Conservation (phyloP, 495 filamentous ascomycete genomes). For the Penicillium taxi region DNA sequence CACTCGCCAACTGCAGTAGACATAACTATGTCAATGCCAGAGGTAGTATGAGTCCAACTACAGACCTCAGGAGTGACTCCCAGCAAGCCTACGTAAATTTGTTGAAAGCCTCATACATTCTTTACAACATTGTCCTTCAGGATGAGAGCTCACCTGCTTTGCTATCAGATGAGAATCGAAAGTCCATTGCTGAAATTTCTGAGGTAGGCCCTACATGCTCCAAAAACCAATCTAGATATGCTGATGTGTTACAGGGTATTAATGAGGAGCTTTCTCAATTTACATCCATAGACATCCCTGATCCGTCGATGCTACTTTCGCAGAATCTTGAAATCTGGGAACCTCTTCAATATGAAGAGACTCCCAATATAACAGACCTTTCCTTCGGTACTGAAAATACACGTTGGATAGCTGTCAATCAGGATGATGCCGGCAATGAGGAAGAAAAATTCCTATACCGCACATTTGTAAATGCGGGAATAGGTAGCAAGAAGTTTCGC, state of each 20-base stretch:
- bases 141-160: slow-evolving; percentile 19
- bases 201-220: slow-evolving; percentile 17
- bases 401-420: slow-evolving; percentile 31
- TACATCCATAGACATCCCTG: slow-evolving; percentile 22
- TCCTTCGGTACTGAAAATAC: slow-evolving; percentile 22
- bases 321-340: slow-evolving; percentile 36
- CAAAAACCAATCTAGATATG: neutral
- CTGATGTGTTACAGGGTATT: slow-evolving; percentile 21
- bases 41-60: slow-evolving; percentile 19
- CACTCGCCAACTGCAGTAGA: slow-evolving; percentile 20
- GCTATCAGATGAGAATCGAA: slow-evolving; percentile 32
- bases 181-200: slow-evolving; percentile 33
- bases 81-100: slow-evolving; percentile 36
- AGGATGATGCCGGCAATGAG: slow-evolving; percentile 32
- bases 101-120: slow-evolving; percentile 37
- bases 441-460: slow-evolving; percentile 34
- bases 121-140: slow-evolving; percentile 30
- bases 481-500: slow-evolving; percentile 32
- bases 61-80: slow-evolving; percentile 14
- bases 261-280: slow-evolving; percentile 30
- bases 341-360: slow-evolving; percentile 28
- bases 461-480: slow-evolving; percentile 36
- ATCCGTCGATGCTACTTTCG: slow-evolving; percentile 12
- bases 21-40: slow-evolving; percentile 17
- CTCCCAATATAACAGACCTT: slow-evolving; percentile 11